Percentiles rank a stretch among this genome's conserved stretches.
phyloP scores from a whole-genome alignment of 768 basidiomycete species.

The Podaxis mareebaensis region DNA sequence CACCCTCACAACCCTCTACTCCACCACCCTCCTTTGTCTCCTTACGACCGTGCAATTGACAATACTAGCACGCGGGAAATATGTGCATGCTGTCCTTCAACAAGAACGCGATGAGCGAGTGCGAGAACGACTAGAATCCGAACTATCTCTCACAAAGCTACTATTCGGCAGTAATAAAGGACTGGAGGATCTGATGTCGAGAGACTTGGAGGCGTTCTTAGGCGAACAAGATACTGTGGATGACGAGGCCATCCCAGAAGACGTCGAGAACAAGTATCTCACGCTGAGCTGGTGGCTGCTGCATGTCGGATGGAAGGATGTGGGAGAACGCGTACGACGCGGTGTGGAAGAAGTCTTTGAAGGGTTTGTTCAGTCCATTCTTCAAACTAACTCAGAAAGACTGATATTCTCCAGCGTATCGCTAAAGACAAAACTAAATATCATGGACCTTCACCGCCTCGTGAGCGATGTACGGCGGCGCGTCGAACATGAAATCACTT shows the following conservation, averaged over 20 bases:
- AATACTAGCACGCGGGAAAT: conserved; percentile 79
- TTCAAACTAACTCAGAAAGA: not conserved
- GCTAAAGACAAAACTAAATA: conserved; percentile 72
- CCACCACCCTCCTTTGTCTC: conserved; percentile 82
- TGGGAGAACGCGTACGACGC: conserved; percentile 22
- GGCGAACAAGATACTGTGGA: conserved; percentile 18
- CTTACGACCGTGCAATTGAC: conserved; percentile 86
- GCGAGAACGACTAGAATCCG: conserved; percentile 43
- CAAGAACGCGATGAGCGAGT: conserved; percentile 59
- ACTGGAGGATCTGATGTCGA: conserved; percentile 26
- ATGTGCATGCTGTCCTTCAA: conserved; percentile 67
- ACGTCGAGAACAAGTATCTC: conserved; percentile 52
- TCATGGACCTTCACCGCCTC: conserved; percentile 66
- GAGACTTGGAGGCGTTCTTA: conserved; percentile 22
- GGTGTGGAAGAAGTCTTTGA: conserved; percentile 62
- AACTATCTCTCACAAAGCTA: conserved; percentile 40
- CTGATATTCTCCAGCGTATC: conserved; percentile 59
- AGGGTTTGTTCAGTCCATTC: conserved; percentile 50
- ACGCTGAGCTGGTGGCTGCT: conserved; percentile 24
- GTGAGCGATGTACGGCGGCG: conserved; percentile 73
- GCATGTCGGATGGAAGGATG: conserved; percentile 24
- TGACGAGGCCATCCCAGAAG: conserved; percentile 45
- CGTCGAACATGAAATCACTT: conserved; percentile 72
- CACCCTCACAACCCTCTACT: conserved; percentile 83
- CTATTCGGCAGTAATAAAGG: conserved; percentile 29